These are phyloP conservation scores for Dryadomyces sulphureus DNA, from an alignment of 2,329 filamentous ascomycete genomes.

Conservation along the genomic window DNA sequence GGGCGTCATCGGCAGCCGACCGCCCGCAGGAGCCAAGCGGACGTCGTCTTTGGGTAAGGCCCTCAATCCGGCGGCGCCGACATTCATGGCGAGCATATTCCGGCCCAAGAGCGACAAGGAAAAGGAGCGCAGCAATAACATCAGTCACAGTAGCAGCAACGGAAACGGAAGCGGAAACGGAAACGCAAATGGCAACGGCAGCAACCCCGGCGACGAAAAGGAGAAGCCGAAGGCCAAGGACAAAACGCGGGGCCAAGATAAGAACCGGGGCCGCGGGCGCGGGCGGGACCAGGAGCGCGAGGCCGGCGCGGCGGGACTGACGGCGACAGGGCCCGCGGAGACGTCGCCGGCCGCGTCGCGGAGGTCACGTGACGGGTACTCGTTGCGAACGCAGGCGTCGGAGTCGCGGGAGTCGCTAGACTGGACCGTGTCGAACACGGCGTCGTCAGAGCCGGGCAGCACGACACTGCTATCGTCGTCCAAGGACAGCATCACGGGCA, in stretches of 20 bases:
- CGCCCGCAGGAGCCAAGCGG: conserved; percentile 34
- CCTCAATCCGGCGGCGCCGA: conserved; percentile 79
- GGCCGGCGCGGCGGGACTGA: conserved; percentile 13
- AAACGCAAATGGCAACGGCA: no score
- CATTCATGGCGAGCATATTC: conserved; percentile 64
- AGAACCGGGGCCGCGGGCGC: no score
- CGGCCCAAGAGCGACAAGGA: conserved; percentile 23
- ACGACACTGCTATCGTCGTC: conserved; percentile 24
- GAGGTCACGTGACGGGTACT: conserved; percentile 40
- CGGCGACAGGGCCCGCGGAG: conserved; percentile 13
- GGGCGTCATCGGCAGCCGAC: conserved; percentile 64
- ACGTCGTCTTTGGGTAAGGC: conserved; percentile 34
- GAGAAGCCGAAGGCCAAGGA: conserved; percentile 25
- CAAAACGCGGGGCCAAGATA: conserved; percentile 20
- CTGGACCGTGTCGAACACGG: conserved; percentile 37
- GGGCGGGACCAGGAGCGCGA: no score
- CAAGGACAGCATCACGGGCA: conserved; percentile 16
- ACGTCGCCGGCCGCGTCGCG: conserved; percentile 34
- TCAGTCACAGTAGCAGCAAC: not conserved
- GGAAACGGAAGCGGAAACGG: no score
- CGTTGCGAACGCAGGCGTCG: conserved; percentile 42
- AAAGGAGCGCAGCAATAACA: conserved; percentile 21
- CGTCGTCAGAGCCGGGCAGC: conserved; percentile 35
- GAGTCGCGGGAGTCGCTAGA: conserved; percentile 49
- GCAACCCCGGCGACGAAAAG: no score